Evolutionary conservation across 73 alveolate genomes (phyloP), one percentile per base, ranked within the genome.

Genomic region (Symbiodinium natans): DNA sequence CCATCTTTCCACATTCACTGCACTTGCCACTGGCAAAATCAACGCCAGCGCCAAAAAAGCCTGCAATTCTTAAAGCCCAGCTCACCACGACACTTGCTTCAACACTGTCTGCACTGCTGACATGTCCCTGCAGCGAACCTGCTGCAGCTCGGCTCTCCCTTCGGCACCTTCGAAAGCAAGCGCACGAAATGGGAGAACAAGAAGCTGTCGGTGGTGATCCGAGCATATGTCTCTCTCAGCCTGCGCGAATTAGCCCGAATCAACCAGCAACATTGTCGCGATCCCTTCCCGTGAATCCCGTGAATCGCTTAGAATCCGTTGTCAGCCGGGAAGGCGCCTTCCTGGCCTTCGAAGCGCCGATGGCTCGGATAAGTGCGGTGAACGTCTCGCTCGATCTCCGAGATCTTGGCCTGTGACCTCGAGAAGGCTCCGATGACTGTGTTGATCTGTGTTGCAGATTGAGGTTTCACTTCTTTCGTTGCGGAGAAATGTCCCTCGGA

Each of bases 311-410:
- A n/a, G n/a, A n/a, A n/a, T n/a, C n/a, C n/a, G n/a, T n/a, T n/a
- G n/a, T n/a, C n/a, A n/a, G n/a, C n/a, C n/a, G 39, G 1, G 8
- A 8, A 8, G 63, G 63, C 8, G 42, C 43, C 84, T n/a, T 34
- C 84, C 84, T 74, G 41, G 82, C 87, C 80, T n/a, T 63, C 31
- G 74, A 89, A 89, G 38, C 95, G 95, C 75, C 39, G 56, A 48
- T 89, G 95, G 86, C 74, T 63, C 10, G 95, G 95, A 89, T 89
- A 89, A 9, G 95, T 89, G 73, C 95, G 95, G 42, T 89, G 95
- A 11, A 89, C 95, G 29, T 89, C 95, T 21, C 95, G 95, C 82
- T 89, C 95, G 36, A 89, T 89, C 36, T 89, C 95, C 4, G 95
- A 89, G 87, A 89, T 68, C 73, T 89, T 89, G 43, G 95, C 43